phyloP scores from a whole-genome alignment of 1,284 basidiomycete species.

The Ustilago esculenta region DNA sequence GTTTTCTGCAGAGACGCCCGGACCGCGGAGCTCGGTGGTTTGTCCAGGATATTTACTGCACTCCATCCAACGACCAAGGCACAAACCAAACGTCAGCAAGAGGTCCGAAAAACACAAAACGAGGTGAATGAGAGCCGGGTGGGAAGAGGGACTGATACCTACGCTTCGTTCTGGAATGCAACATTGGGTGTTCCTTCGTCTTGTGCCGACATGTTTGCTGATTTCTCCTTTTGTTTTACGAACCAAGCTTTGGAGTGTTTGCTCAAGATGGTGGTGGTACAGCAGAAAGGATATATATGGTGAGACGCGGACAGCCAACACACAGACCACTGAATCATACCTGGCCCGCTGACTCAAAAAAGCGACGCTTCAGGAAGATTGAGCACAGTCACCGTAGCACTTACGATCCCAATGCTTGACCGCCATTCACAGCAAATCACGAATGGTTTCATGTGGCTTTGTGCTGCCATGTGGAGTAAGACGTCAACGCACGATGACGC shows the following conservation, averaged over 20 bases:
- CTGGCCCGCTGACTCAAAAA: background rate
- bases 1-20: constrained; percentile 42
- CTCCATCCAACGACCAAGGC: background rate
- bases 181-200: constrained; percentile 45
- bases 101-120: no score
- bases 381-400: no score
- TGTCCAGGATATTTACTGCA: constrained; percentile 42
- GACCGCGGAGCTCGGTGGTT: constrained; percentile 36
- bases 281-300: no score
- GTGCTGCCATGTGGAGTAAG: constrained; percentile 18
- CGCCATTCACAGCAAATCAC: no score
- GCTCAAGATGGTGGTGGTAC: constrained; percentile 2
- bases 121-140: background rate
- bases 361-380: no score
- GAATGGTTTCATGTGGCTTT: background rate
- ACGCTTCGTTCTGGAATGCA: constrained; percentile 51
- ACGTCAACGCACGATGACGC: constrained; percentile 26
- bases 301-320: no score
- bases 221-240: no score
- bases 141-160: constrained; percentile 1
- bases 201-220: constrained; percentile 22
- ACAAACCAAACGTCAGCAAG: no score
- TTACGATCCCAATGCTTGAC: no score
- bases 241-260: no score
- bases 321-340: no score